These are phyloP conservation scores for Gamsiella multidivaricata DNA, from an alignment of 192 early-diverging fungal genomes.

Conservation along the genomic window DNA sequence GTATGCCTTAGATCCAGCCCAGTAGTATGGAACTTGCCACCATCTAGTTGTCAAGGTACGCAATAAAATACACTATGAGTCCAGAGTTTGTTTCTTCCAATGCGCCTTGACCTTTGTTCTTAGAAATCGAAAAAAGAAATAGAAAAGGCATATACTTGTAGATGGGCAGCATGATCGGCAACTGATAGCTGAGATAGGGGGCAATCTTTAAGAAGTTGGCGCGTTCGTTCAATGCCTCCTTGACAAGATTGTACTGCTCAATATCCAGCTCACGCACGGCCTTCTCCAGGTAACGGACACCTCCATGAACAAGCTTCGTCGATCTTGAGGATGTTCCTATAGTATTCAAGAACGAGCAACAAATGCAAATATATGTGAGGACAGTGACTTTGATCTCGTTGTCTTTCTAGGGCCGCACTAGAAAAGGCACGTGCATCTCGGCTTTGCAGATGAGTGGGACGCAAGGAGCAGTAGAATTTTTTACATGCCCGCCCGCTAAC, in stretches of 20 bases:
- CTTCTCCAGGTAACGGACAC: slow-evolving; percentile 97
- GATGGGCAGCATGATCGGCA: slow-evolving; percentile 95
- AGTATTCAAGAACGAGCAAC: background rate
- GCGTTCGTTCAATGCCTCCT: slow-evolving; percentile 96
- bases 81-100: no score
- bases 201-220: slow-evolving; percentile 94
- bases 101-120: no score
- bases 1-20: slow-evolving; percentile 93
- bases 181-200: slow-evolving; percentile 91
- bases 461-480: no score
- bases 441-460: slow-evolving; percentile 1
- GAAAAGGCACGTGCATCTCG: slow-evolving; percentile 20
- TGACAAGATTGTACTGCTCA: slow-evolving; percentile 96
- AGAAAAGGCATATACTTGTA: slow-evolving; percentile 70
- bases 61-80: background rate
- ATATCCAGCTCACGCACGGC: slow-evolving; percentile 94
- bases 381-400: background rate
- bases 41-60: slow-evolving; percentile 63
- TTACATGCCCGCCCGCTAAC: no score
- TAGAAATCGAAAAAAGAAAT: no score
- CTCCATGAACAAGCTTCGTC: slow-evolving; percentile 97
- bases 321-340: slow-evolving; percentile 90
- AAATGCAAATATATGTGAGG: slow-evolving; percentile 8
- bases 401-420: background rate
- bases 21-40: slow-evolving; percentile 98